Conservation (phyloP, 2,329 filamentous ascomycete species). For the Juglanconis oblonga region DNA sequence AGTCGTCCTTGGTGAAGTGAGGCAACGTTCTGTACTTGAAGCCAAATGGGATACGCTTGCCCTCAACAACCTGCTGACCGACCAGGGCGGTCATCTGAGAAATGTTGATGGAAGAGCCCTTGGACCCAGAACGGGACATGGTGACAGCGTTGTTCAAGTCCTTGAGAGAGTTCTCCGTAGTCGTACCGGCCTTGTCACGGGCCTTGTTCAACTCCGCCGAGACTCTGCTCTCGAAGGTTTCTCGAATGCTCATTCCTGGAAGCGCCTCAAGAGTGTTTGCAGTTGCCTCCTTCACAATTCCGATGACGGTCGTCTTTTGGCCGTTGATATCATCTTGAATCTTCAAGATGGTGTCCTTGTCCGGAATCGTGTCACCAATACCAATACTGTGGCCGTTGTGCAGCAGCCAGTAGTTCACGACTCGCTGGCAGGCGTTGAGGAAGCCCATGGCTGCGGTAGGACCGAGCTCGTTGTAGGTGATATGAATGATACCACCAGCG, state of each 20-base stretch:
- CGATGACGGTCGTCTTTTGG: constrained; percentile 77
- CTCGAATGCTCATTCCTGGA: constrained; percentile 97
- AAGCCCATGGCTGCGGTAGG: constrained; percentile 84
- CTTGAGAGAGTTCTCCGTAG: constrained; percentile 87
- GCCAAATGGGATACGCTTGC: constrained; percentile 97
- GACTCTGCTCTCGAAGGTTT: constrained; percentile 97
- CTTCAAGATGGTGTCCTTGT: constrained; percentile 76
- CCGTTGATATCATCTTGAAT: constrained; percentile 79
- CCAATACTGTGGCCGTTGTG: constrained; percentile 97
- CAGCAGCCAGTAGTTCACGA: constrained; percentile 95
- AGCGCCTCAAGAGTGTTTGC: constrained; percentile 85
- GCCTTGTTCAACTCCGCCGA: constrained; percentile 91
- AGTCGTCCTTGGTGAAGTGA: constrained; percentile 99
- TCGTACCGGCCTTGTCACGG: constrained; percentile 93
- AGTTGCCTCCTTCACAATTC: constrained; percentile 74
- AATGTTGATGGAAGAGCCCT: constrained; percentile 98
- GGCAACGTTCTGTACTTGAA: constrained; percentile 98
- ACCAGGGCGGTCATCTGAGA: constrained; percentile 99
- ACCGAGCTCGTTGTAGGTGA: constrained; percentile 93
- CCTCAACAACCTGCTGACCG: constrained; percentile 96
- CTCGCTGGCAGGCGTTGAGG: constrained; percentile 91
- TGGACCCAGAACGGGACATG: constrained; percentile 95
- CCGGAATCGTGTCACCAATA: constrained; percentile 96
- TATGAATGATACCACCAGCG: constrained; percentile 87
- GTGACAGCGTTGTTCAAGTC: constrained; percentile 94